phyloP scores from a whole-genome alignment of 371 early-diverging fungal species.

The Thermomucor indicae-seudaticae region DNA sequence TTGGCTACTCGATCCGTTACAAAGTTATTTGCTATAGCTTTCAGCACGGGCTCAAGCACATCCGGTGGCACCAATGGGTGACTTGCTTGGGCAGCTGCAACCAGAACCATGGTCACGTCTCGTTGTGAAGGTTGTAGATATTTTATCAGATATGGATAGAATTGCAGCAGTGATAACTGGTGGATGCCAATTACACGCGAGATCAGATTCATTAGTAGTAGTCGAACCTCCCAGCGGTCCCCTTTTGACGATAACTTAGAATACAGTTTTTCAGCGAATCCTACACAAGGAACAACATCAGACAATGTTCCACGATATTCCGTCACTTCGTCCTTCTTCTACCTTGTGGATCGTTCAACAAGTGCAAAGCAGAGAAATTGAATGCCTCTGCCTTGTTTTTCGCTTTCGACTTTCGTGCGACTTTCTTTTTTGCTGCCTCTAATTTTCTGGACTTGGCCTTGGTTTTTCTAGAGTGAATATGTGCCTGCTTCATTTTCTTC shows the following conservation, averaged over 20 bases:
- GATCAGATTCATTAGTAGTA: constrained; percentile 89
- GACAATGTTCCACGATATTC: not conserved
- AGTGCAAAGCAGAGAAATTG: constrained; percentile 90
- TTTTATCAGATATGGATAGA: constrained; percentile 86
- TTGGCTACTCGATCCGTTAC: constrained; percentile 84
- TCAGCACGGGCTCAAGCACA: constrained; percentile 75
- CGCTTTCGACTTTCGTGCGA: constrained; percentile 54
- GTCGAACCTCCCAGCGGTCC: constrained; percentile 81
- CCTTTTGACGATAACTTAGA: constrained; percentile 64
- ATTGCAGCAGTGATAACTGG: constrained; percentile 81
- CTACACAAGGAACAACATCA: constrained; percentile 14
- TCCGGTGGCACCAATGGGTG: constrained; percentile 95
- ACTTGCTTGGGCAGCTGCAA: constrained; percentile 84
- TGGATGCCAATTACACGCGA: constrained; percentile 93
- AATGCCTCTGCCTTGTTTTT: constrained; percentile 70
- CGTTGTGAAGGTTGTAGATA: constrained; percentile 92
- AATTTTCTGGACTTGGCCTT: constrained; percentile 68
- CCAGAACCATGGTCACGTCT: constrained; percentile 91
- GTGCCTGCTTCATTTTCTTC: constrained; percentile 69
- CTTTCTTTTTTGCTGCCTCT: constrained; percentile 70
- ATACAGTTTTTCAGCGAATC: constrained; percentile 90
- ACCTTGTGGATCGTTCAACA: constrained; percentile 95
- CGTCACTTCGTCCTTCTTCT: not conserved
- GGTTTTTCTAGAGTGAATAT: constrained; percentile 79
- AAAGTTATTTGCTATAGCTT: constrained; percentile 93